phyloP scores from a whole-genome alignment of 129 eudicot genomes.

The Arctium minus region DNA sequence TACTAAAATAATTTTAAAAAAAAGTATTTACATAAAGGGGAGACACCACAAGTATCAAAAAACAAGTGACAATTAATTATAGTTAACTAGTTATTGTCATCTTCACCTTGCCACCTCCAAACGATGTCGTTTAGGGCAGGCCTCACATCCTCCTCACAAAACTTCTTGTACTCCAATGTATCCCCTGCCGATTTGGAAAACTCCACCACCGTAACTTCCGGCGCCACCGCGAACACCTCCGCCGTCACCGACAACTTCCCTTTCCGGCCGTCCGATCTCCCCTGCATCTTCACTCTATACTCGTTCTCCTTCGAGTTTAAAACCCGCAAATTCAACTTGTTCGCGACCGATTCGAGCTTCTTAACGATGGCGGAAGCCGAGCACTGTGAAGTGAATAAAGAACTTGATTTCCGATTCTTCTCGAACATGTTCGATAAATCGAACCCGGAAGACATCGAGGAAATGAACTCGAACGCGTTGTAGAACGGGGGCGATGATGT shows the following conservation, averaged over 20 bases:
- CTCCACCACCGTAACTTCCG: constrained; percentile 76
- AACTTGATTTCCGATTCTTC: constrained; percentile 41
- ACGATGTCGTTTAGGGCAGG: constrained; percentile 73
- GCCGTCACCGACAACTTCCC: constrained; percentile 68
- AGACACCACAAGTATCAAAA: neutral
- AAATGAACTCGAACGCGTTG: constrained; percentile 91
- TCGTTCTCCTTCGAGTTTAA: constrained; percentile 48
- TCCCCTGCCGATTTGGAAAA: constrained; percentile 72
- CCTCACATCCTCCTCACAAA: constrained; percentile 65
- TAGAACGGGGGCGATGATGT: constrained; percentile 56
- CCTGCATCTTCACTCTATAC: constrained; percentile 61
- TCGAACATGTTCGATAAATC: constrained; percentile 79
- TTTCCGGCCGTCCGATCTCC: constrained; percentile 65
- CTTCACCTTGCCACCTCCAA: constrained; percentile 95
- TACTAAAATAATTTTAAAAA: neutral
- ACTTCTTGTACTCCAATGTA: constrained; percentile 65
- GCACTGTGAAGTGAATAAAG: constrained; percentile 65
- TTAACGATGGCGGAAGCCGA: constrained; percentile 48
- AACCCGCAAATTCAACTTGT: constrained; percentile 43
- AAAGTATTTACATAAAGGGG: neutral
- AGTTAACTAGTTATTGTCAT: constrained; percentile 24
- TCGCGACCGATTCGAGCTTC: constrained; percentile 51
- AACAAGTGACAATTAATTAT: constrained; percentile 12
- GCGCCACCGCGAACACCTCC: constrained; percentile 81
- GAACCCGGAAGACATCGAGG: constrained; percentile 90